phyloP scores from a whole-genome alignment of 331 rosid species.

The Rhamnella rubrinervis region DNA sequence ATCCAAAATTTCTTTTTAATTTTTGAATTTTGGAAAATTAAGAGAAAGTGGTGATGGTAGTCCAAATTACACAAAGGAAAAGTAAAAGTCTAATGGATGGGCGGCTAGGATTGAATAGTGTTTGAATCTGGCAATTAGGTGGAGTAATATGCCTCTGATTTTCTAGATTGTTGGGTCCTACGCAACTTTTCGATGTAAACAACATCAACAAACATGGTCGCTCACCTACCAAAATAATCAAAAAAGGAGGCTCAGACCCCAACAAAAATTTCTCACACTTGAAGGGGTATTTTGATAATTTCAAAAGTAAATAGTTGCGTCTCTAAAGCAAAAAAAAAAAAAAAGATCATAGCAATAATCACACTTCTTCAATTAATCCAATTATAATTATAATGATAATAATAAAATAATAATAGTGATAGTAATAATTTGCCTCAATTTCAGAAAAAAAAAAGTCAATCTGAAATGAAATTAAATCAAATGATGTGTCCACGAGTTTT shows the following conservation, averaged over 20 bases:
- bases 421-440: constrained; percentile 6
- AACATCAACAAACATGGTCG: constrained; percentile 6
- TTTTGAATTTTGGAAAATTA: background rate
- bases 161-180: constrained; percentile 14
- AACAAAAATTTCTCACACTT: background rate
- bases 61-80: no score
- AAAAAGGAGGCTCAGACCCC: background rate
- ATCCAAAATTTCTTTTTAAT: background rate
- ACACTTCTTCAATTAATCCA: no score
- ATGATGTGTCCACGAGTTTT: constrained; percentile 13
- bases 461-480: background rate
- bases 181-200: background rate
- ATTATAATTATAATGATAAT: no score
- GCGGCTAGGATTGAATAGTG: no score
- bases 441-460: background rate
- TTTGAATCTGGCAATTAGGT: no score
- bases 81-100: no score
- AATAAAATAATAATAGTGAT: no score
- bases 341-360: no score
- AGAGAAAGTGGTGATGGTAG: background rate
- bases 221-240: constrained; percentile 17
- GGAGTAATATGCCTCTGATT: no score
- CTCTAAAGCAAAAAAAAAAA: no score
- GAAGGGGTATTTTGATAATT: background rate
- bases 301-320: no score